Evolutionary conservation across 2,329 filamentous ascomycete species (phyloP).

Genomic region (Ustulina deusta): DNA sequence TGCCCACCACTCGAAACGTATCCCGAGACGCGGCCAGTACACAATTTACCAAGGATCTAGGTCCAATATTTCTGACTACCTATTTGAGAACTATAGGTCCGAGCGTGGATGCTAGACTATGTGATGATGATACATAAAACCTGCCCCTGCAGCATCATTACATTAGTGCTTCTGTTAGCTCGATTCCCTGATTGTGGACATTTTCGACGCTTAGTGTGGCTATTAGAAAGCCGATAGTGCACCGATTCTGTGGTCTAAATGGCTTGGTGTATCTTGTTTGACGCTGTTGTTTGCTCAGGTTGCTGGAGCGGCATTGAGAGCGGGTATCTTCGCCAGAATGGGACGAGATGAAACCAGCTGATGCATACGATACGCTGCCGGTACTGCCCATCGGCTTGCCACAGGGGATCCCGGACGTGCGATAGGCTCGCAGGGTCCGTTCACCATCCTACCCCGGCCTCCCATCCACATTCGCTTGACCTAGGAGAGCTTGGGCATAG

Average conservation of each 20-base stretch:
- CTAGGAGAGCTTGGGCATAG: slow-evolving; percentile 1
- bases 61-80: slow-evolving; percentile 17
- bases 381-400: slow-evolving; percentile 8
- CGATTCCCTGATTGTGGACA: slow-evolving; percentile 7
- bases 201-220: slow-evolving; percentile 1
- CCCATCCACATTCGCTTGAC: slow-evolving; percentile 17
- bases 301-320: slow-evolving; percentile 5
- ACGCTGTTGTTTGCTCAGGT: slow-evolving; percentile 17
- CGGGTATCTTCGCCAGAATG: slow-evolving; percentile 24
- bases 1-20: slow-evolving; percentile 16
- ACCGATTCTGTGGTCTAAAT: background rate
- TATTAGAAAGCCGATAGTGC: background rate
- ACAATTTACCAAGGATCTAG: slow-evolving; percentile 15
- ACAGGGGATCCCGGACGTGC: slow-evolving; percentile 8
- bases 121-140: slow-evolving; percentile 5
- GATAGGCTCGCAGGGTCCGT: slow-evolving; percentile 25
- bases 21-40: slow-evolving; percentile 1
- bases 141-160: slow-evolving; percentile 14
- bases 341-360: slow-evolving; percentile 17
- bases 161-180: slow-evolving; percentile 14
- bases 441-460: slow-evolving; percentile 12
- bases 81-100: slow-evolving; percentile 20
- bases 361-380: slow-evolving; percentile 19
- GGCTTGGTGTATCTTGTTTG: slow-evolving; percentile 14
- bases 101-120: slow-evolving; percentile 10